phyloP scores from a whole-genome alignment of 2,329 filamentous ascomycete species.

The Thelonectria rubi region DNA sequence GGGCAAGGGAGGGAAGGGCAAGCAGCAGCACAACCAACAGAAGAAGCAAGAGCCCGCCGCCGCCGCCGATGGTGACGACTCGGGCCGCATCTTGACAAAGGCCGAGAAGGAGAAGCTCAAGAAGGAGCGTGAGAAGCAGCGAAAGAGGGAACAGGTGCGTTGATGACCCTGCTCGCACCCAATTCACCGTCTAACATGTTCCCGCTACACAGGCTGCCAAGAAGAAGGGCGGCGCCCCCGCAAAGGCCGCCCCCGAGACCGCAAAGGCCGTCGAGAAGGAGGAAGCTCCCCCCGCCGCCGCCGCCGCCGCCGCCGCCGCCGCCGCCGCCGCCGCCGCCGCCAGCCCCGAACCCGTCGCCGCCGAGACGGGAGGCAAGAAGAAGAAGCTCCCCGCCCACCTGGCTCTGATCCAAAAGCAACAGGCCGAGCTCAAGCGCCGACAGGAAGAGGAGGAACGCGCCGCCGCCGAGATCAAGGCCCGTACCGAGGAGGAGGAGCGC shows the following conservation, averaged over 20 bases:
- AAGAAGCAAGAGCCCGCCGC: constrained; percentile 60
- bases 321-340: constrained; percentile 59
- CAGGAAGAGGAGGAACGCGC: constrained; percentile 73
- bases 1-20: constrained; percentile 66
- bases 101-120: constrained; percentile 98
- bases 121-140: constrained; percentile 98
- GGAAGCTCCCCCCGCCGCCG: constrained; percentile 61
- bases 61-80: constrained; percentile 63
- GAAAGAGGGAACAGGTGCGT: constrained; percentile 93
- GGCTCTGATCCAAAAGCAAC: constrained; percentile 79
- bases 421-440: constrained; percentile 75
- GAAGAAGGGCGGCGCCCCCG: constrained; percentile 70
- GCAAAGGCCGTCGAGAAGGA: constrained; percentile 66
- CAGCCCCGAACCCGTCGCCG: constrained; percentile 46
- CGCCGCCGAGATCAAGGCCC: constrained; percentile 70
- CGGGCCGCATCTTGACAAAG: constrained; percentile 86
- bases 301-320: constrained; percentile 49
- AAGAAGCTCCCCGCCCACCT: constrained; percentile 88
- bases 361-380: constrained; percentile 72
- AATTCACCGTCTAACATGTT: constrained; percentile 24
- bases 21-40: constrained; percentile 50
- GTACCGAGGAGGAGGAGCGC: constrained; percentile 72
- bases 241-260: constrained; percentile 38
- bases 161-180: not conserved
- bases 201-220: constrained; percentile 69